Evolutionary conservation across 371 early-diverging fungal species (phyloP).

Genomic region (Mucor plumbeus): DNA sequence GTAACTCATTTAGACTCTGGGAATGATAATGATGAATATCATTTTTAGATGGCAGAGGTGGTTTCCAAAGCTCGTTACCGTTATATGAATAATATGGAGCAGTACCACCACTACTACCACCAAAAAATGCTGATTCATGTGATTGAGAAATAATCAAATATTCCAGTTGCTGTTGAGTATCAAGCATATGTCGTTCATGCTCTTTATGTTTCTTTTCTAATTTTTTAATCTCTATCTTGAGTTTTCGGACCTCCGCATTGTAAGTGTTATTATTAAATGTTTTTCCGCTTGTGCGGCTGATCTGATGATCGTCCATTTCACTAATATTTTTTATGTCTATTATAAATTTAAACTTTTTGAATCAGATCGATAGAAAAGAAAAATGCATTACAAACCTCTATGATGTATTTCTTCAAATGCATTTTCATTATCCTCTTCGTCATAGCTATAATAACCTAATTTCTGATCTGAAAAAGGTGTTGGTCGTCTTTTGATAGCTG

Average conservation of each 20-base stretch:
- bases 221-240: slow-evolving; percentile 11
- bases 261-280: slow-evolving; percentile 1
- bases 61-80: not conserved
- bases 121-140: not conserved
- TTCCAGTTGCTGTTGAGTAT: slow-evolving; percentile 13
- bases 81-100: not conserved
- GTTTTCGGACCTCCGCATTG: slow-evolving; percentile 8
- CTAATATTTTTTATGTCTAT: not conserved
- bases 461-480: not conserved
- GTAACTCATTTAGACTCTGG: not conserved
- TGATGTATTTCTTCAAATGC: not conserved
- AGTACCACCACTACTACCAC: not conserved
- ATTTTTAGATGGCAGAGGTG: not conserved
- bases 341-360: not conserved
- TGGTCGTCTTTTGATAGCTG: not conserved
- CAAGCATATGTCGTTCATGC: slow-evolving; percentile 8
- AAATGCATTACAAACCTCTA: not conserved
- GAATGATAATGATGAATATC: not conserved
- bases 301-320: slow-evolving; percentile 3
- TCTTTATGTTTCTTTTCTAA: slow-evolving; percentile 16
- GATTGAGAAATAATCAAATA: slow-evolving; percentile 1
- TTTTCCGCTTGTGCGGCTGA: slow-evolving; percentile 3
- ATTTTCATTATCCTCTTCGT: not conserved
- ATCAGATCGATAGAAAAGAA: not conserved
- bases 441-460: not conserved